phyloP scores from a whole-genome alignment of 2,329 filamentous ascomycete species.

The Alternaria angustiovoidea region DNA sequence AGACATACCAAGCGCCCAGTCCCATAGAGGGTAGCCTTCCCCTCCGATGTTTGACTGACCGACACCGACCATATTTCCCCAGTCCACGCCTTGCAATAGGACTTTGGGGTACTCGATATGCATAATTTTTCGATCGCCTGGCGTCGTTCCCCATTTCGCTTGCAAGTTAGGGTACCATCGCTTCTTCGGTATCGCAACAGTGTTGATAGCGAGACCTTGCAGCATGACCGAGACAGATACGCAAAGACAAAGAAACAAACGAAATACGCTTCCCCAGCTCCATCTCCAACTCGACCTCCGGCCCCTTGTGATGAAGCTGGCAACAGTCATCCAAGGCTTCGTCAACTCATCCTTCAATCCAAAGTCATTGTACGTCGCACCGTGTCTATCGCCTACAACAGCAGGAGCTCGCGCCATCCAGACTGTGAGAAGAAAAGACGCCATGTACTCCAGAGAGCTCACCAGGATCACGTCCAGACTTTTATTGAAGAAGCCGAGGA shows the following conservation, averaged over 20 bases:
- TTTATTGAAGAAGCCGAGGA: constrained; percentile 14
- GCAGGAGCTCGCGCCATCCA: constrained; percentile 1
- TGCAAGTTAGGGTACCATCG: constrained; percentile 10
- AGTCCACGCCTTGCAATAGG: not conserved
- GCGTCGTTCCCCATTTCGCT: not conserved
- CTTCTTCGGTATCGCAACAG: constrained; percentile 12
- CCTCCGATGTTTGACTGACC: constrained; percentile 1
- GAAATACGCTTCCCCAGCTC: constrained; percentile 2
- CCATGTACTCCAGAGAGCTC: constrained; percentile 11
- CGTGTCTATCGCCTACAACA: not conserved
- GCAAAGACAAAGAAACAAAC: constrained; percentile 11
- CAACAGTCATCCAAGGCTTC: constrained; percentile 16
- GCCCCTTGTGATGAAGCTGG: not conserved
- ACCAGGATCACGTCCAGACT: constrained; percentile 10
- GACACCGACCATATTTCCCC: not conserved
- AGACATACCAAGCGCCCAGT: constrained; percentile 7
- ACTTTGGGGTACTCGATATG: constrained; percentile 7
- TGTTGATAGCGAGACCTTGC: constrained; percentile 13
- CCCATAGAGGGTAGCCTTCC: not conserved
- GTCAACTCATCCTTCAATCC: constrained; percentile 12
- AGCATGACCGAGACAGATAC: constrained; percentile 11
- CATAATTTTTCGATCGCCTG: not conserved
- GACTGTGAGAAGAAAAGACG: not conserved
- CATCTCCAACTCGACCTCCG: not conserved
- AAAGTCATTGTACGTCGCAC: constrained; percentile 10